Base-by-base conservation (phyloP, 2,329 filamentous ascomycete species). In the Bipolaris victoriae region DNA sequence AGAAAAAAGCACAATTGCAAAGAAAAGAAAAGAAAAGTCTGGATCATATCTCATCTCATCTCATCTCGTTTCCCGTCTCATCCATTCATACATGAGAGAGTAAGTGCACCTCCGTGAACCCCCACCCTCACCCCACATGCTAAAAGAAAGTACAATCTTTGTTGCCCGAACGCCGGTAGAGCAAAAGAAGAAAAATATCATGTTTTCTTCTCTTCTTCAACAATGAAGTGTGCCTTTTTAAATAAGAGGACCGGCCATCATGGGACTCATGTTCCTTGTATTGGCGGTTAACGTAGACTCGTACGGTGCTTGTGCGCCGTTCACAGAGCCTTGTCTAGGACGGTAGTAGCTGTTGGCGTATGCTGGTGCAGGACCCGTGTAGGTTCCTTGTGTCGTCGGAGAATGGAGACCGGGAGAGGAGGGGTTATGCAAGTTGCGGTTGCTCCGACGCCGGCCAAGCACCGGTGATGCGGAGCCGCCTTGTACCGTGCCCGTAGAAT, bases 371-470 rank as follows among this genome's bases (percentile, higher is more conserved):
- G 70, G 60, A 33, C 68, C 60, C 18, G 61, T 49, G 22, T 69
- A 74, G 7, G 58, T 48, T n/a, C 59, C 61, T 39, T 73, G 70
- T 18, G 65, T 43, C 3, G 65, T 43, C 3, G 65, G 61, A n/a
- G 69, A 59, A 11, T 70, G 43, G 20, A 61, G 64, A 1, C 69
- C 64, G 1, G 71, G 60, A 24, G 68, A 63, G 31, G 67, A 60
- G 10, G 62, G 63, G 20, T 61, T 66, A 11, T 66, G 65, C 41
- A 74, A 72, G 49, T 70, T 74, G 39, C 74, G 74, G 48, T 67
- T 76, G 64, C 75, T 77, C 51, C 72, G 70, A 41, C 74, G 67
- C 18, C 75, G 67, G 31, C 61, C 61, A 10, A 77, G 66, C 16
- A 60, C 65, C 35, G 74, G 70, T 13, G 72, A 72, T 22, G 70